These are phyloP conservation scores for Wickerhamomyces ciferrii DNA, from an alignment of 805 yeast genomes.

Conservation along the genomic window DNA sequence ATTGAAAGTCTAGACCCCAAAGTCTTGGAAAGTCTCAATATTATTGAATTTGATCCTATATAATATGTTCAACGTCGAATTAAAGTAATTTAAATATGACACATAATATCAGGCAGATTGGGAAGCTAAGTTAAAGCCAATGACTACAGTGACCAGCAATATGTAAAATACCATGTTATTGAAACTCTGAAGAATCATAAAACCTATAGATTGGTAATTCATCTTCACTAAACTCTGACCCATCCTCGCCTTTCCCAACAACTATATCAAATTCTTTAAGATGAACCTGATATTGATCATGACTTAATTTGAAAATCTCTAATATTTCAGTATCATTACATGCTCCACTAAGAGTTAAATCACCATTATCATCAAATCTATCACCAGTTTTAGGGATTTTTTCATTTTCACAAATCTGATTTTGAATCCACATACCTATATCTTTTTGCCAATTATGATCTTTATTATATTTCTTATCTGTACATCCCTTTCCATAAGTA, in stretches of 20 bases:
- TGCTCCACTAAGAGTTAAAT: neutral
- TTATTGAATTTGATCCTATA: too few relatives aligned
- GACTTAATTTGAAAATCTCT: neutral
- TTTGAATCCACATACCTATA: neutral
- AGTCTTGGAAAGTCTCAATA: too few relatives aligned
- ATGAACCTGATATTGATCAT: neutral
- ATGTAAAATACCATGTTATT: too few relatives aligned
- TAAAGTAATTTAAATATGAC: too few relatives aligned
- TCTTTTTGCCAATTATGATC: neutral
- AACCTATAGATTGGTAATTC: neutral
- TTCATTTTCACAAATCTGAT: neutral
- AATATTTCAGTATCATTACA: neutral
- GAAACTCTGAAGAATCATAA: neutral
- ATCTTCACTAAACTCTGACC: neutral
- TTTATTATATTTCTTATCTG: neutral
- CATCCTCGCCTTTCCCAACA: neutral
- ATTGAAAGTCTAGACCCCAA: too few relatives aligned
- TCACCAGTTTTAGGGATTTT: neutral
- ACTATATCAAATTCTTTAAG: neutral
- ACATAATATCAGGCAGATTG: too few relatives aligned
- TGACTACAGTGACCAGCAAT: too few relatives aligned
- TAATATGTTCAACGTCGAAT: too few relatives aligned
- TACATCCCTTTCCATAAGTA: neutral
- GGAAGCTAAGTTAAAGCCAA: too few relatives aligned
- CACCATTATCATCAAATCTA: neutral